Percentiles rank a stretch among this genome's conserved stretches.
These are phyloP conservation scores for Drechslerella dactyloides DNA, from an alignment of 2,329 filamentous ascomycete species.

Conservation along the genomic window DNA sequence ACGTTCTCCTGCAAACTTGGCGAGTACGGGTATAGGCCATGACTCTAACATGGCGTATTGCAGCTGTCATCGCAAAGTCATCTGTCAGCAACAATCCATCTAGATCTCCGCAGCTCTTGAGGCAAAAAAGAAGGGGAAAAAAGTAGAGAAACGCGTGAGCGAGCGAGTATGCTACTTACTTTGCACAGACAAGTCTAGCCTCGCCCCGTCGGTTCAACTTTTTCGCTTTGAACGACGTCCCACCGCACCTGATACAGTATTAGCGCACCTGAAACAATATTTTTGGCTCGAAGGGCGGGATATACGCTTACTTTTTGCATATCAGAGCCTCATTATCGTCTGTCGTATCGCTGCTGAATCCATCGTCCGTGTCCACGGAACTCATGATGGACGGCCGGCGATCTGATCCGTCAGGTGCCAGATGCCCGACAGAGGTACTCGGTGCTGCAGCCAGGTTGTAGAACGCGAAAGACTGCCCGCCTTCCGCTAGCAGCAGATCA, in stretches of 20 bases:
- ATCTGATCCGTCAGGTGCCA: constrained; percentile 59
- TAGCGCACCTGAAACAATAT: neutral
- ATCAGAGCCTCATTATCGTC: constrained; percentile 61
- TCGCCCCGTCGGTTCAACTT: constrained; percentile 62
- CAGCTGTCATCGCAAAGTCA: constrained; percentile 15
- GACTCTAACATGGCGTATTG: constrained; percentile 48
- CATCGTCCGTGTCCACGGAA: constrained; percentile 60
- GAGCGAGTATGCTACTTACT: constrained; percentile 57
- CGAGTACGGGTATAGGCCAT: constrained; percentile 44
- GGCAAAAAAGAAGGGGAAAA: constrained; percentile 11
- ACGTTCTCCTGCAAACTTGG: constrained; percentile 42
- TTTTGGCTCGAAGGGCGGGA: neutral
- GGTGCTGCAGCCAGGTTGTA: constrained; percentile 44
- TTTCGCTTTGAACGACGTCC: constrained; percentile 69
- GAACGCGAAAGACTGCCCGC: constrained; percentile 43
- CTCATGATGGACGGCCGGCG: constrained; percentile 67
- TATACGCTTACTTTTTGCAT: constrained; percentile 60
- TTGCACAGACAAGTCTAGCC: constrained; percentile 68
- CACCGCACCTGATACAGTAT: constrained; percentile 61
- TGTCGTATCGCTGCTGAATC: constrained; percentile 54
- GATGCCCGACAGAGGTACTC: constrained; percentile 51
- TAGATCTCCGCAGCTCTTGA: neutral
- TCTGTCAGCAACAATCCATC: constrained; percentile 3
- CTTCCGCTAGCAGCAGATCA: constrained; percentile 37
- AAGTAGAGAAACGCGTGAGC: too few relatives aligned